phyloP scores from a whole-genome alignment of 2,329 filamentous ascomycete genomes.

The Pyricularia sp. region DNA sequence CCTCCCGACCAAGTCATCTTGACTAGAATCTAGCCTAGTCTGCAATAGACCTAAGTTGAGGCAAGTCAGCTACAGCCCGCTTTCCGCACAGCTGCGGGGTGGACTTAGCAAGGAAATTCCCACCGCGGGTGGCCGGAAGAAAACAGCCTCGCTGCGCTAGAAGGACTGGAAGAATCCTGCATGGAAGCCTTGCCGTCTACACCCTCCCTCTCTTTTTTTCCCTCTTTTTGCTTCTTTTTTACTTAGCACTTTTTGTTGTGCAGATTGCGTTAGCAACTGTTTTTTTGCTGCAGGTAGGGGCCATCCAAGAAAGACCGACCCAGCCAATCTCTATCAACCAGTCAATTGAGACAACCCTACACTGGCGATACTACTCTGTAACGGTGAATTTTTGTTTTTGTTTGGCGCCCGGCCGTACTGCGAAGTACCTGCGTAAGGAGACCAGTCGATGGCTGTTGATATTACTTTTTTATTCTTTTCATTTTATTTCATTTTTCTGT shows the following conservation, averaged over 20 bases:
- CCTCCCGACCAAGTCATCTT: not conserved
- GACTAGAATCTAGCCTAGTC: not conserved
- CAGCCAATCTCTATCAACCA: not conserved
- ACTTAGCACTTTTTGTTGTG: not conserved
- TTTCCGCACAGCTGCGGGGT: not conserved
- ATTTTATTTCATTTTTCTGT: not conserved
- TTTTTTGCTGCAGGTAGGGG: not conserved
- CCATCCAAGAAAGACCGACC: not conserved
- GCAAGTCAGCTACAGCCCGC: not conserved
- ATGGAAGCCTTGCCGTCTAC: slow-evolving; percentile 4
- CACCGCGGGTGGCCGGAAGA: not conserved
- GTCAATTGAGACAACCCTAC: not conserved
- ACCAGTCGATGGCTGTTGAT: not conserved
- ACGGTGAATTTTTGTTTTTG: not conserved
- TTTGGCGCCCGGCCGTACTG: not conserved
- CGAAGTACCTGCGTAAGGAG: not conserved
- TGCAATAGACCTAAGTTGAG: not conserved
- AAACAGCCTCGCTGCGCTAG: slow-evolving; percentile 4
- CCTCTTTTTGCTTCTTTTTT: not conserved
- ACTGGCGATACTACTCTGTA: not conserved
- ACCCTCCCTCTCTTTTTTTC: not conserved
- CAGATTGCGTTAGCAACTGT: not conserved
- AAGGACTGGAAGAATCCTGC: slow-evolving; percentile 5
- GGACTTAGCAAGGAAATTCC: not conserved
- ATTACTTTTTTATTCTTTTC: not conserved